phyloP scores from a whole-genome alignment of 805 yeast species.

The Kazachstania psychrophila region DNA sequence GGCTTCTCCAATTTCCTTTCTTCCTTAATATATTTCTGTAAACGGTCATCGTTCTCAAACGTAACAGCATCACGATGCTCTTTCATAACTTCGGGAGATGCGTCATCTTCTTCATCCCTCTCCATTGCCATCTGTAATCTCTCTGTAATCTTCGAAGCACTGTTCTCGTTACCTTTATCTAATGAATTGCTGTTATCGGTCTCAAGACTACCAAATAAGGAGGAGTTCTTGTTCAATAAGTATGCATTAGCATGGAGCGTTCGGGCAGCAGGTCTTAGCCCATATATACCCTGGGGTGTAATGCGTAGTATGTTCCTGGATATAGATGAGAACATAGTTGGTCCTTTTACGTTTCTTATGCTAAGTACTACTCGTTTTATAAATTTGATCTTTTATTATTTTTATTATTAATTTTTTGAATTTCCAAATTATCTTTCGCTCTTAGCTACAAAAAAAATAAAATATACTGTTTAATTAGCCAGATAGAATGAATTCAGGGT shows the following conservation, averaged over 20 bases:
- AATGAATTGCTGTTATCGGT: not conserved
- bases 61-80: constrained; percentile 24
- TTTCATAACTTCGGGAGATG: constrained; percentile 14
- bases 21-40: constrained; percentile 46
- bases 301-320: not conserved
- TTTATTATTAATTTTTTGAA: too few species aligned
- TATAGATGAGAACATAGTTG: not conserved
- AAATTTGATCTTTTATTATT: too few species aligned
- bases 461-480: too few species aligned
- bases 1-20: constrained; percentile 34
- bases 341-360: too few species aligned
- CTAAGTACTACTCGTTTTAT: too few species aligned
- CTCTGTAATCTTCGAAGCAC: constrained; percentile 2
- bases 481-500: too few species aligned
- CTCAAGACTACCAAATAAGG: constrained; percentile 4
- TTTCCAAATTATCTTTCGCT: too few species aligned
- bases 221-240: not conserved
- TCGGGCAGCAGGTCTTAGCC: not conserved
- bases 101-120: constrained; percentile 15
- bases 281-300: not conserved
- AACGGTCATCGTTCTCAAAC: constrained; percentile 26
- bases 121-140: constrained; percentile 6
- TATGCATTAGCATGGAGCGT: not conserved
- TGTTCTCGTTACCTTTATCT: not conserved
- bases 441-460: too few species aligned